These are phyloP conservation scores for Boletales sp. DNA, from an alignment of 768 basidiomycete species.

Conservation along the genomic window DNA sequence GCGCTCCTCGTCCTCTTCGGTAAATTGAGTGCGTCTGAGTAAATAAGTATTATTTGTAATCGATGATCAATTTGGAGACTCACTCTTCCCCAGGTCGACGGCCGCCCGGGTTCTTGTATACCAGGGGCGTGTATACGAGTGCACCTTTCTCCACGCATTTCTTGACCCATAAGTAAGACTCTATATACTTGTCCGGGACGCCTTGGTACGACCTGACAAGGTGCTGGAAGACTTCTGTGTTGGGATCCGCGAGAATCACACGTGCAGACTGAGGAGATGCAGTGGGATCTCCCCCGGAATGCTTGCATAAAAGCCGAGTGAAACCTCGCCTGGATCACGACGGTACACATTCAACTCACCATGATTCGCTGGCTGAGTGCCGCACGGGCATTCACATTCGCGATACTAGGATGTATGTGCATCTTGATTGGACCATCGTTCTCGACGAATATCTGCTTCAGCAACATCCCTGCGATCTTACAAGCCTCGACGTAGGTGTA, in stretches of 20 bases:
- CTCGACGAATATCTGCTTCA: conserved; percentile 75
- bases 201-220: conserved; percentile 72
- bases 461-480: conserved; percentile 67
- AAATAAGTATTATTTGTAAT: neutral
- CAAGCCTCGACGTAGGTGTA: conserved; percentile 84
- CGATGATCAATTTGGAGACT: conserved; percentile 17
- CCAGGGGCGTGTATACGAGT: conserved; percentile 66
- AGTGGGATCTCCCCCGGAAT: conserved; percentile 77
- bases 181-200: conserved; percentile 69
- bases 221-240: conserved; percentile 71
- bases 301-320: conserved; percentile 38
- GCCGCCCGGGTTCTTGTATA: conserved; percentile 83
- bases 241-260: conserved; percentile 77
- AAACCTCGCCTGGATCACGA: neutral
- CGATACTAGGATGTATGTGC: conserved; percentile 80
- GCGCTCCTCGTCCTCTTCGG: conserved; percentile 70
- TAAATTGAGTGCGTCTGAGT: conserved; percentile 71
- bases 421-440: conserved; percentile 63
- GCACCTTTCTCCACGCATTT: conserved; percentile 71
- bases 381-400: conserved; percentile 68
- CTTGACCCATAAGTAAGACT: conserved; percentile 82
- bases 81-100: conserved; percentile 80
- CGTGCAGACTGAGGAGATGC: conserved; percentile 68
- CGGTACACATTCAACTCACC: conserved; percentile 37
- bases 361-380: conserved; percentile 68